Conservation (phyloP, 768 basidiomycete genomes). For the Tylopilus rubrobrunneus region DNA sequence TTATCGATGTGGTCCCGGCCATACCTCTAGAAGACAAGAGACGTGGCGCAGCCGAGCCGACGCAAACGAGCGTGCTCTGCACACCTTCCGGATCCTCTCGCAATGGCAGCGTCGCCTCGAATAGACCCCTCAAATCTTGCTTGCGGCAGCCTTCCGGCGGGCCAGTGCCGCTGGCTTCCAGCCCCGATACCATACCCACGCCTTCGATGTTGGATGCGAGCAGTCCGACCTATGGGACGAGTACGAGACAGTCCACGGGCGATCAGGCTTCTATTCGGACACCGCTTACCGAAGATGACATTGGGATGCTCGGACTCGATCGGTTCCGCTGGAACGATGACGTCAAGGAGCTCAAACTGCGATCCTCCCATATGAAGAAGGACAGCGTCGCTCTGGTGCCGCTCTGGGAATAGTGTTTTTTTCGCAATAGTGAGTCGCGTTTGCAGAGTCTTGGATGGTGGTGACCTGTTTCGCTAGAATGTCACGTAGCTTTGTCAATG, state of each 20-base stretch:
- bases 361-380: conserved; percentile 13
- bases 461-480: not conserved
- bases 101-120: not conserved
- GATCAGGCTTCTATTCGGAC: conserved; percentile 18
- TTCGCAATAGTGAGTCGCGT: not conserved
- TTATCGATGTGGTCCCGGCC: not conserved
- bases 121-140: conserved; percentile 14
- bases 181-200: not conserved
- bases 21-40: not conserved
- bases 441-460: not conserved
- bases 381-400: conserved; percentile 23
- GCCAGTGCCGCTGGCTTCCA: not conserved
- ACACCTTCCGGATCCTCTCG: not conserved
- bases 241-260: not conserved
- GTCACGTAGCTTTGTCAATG: not conserved
- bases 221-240: not conserved
- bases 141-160: conserved; percentile 1
- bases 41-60: not conserved
- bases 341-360: conserved; percentile 9
- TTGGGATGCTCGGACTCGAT: conserved; percentile 27
- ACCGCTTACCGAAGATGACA: conserved; percentile 13
- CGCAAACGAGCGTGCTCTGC: not conserved
- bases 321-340: conserved; percentile 20
- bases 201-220: conserved; percentile 8
- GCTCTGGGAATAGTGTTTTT: conserved; percentile 7